phyloP scores from a whole-genome alignment of 495 filamentous ascomycete species.

The Elaphomyces granulatus region DNA sequence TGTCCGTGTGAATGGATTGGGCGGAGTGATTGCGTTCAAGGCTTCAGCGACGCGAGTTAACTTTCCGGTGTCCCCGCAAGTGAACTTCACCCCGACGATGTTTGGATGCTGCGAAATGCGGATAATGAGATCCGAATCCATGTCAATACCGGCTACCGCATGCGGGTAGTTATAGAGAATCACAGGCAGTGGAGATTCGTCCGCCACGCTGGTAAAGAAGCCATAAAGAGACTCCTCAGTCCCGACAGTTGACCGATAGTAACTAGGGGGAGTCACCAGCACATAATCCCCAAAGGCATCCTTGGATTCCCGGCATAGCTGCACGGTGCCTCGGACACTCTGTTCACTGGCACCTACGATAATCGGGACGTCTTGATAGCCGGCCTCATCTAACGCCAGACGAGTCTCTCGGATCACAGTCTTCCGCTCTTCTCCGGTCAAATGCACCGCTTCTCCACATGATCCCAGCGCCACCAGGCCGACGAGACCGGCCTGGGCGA shows the following conservation, averaged over 20 bases:
- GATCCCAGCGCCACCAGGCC: conserved; percentile 82
- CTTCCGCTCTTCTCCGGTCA: conserved; percentile 57
- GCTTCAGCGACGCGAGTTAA: conserved; percentile 69
- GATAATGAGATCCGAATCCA: conserved; percentile 81
- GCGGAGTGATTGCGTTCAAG: conserved; percentile 54
- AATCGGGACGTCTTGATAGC: conserved; percentile 60
- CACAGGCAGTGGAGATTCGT: conserved; percentile 60
- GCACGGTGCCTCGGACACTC: conserved; percentile 61
- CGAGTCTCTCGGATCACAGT: conserved; percentile 67
- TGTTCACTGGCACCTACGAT: conserved; percentile 71
- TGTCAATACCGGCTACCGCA: conserved; percentile 79
- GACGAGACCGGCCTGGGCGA: conserved; percentile 68
- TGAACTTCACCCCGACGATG: conserved; percentile 81
- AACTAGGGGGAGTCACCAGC: conserved; percentile 65
- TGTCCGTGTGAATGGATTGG: conserved; percentile 11
- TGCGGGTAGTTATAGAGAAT: conserved; percentile 87
- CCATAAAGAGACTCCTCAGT: conserved; percentile 63
- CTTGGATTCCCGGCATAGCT: conserved; percentile 53
- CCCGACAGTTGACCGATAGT: conserved; percentile 61
- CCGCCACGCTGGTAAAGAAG: conserved; percentile 65
- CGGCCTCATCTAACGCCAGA: conserved; percentile 69
- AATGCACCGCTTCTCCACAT: conserved; percentile 79
- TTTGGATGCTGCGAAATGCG: conserved; percentile 69
- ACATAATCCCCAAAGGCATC: conserved; percentile 64
- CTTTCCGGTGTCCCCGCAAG: conserved; percentile 81